Percentiles rank a stretch among this genome's conserved stretches.
Evolutionary conservation across 345 rosid species (phyloP).

Genomic region (Sonneratia alba): DNA sequence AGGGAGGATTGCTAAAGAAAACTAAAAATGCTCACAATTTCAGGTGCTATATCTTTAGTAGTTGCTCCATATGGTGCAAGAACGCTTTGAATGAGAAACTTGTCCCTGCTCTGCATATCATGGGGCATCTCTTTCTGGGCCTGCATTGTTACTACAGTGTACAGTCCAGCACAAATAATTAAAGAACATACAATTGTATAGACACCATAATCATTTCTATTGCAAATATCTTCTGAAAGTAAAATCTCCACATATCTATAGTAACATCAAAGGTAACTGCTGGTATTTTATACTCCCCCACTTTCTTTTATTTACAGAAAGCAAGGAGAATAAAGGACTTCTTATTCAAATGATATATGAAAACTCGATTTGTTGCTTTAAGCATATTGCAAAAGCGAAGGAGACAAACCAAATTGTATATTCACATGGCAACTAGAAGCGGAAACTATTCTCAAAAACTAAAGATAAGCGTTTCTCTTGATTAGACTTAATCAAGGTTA

Average conservation of each 20-base stretch:
- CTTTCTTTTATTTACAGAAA: not conserved
- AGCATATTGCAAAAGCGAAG: not conserved
- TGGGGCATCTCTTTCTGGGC: slow-evolving; percentile 72
- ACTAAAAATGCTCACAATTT: slow-evolving; percentile 34
- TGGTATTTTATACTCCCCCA: not conserved
- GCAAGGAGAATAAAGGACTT: not conserved
- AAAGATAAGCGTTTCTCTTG: not conserved
- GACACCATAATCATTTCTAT: not conserved
- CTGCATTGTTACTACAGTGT: slow-evolving; percentile 75
- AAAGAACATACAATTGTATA: not conserved
- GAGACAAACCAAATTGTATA: not conserved
- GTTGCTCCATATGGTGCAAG: slow-evolving; percentile 52
- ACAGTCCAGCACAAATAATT: slow-evolving; percentile 10
- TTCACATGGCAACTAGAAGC: not conserved
- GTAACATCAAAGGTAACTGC: not conserved
- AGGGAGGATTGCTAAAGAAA: not conserved
- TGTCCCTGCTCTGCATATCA: slow-evolving; percentile 87
- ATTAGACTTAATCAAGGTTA: not conserved
- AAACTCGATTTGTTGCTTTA: not conserved
- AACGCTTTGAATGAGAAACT: slow-evolving; percentile 74
- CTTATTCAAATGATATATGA: not conserved
- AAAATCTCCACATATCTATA: not conserved
- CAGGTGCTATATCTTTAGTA: slow-evolving; percentile 43
- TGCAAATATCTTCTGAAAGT: not conserved
- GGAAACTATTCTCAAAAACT: not conserved